Evolutionary conservation across 1,139 yeast genomes (phyloP).

Genomic region (Hyphopichia buzzinii): DNA sequence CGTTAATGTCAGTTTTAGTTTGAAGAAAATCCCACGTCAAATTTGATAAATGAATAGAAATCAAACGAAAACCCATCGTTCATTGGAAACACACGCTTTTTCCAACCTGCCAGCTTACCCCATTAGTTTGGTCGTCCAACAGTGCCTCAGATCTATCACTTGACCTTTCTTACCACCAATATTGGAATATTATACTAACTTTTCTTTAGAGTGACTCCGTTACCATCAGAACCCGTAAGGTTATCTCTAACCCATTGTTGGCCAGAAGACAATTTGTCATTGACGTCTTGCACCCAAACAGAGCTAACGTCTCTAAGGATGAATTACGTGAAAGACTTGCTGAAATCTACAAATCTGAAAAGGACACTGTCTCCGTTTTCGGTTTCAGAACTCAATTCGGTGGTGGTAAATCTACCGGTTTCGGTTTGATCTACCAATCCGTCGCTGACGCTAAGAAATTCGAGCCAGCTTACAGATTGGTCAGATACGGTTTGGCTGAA

Average conservation of each 20-base stretch:
- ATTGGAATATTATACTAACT: constrained; percentile 31
- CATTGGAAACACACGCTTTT: too few relatives aligned
- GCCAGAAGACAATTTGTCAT: constrained; percentile 99
- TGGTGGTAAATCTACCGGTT: constrained; percentile 99
- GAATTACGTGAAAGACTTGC: constrained; percentile 98
- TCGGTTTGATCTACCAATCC: constrained; percentile 98
- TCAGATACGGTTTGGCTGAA: constrained; percentile 96
- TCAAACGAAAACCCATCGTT: too few relatives aligned
- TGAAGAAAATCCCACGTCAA: too few relatives aligned
- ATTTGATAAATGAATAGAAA: too few relatives aligned
- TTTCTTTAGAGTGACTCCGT: constrained; percentile 85
- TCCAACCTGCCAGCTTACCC: too few relatives aligned
- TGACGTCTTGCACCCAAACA: constrained; percentile 99
- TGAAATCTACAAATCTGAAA: constrained; percentile 95
- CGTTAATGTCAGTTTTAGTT: too few relatives aligned
- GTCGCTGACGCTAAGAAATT: constrained; percentile 97
- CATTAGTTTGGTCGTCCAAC: too few relatives aligned
- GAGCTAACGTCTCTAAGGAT: constrained; percentile 98
- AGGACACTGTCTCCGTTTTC: constrained; percentile 97
- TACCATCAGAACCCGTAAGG: constrained; percentile 99
- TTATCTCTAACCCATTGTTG: constrained; percentile 98
- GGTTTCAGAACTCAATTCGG: constrained; percentile 99
- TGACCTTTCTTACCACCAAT: too few relatives aligned
- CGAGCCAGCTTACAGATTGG: constrained; percentile 99
- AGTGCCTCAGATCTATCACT: too few relatives aligned